Conservation (phyloP, 2,329 filamentous ascomycete species). For the Paecilomyces niveus region DNA sequence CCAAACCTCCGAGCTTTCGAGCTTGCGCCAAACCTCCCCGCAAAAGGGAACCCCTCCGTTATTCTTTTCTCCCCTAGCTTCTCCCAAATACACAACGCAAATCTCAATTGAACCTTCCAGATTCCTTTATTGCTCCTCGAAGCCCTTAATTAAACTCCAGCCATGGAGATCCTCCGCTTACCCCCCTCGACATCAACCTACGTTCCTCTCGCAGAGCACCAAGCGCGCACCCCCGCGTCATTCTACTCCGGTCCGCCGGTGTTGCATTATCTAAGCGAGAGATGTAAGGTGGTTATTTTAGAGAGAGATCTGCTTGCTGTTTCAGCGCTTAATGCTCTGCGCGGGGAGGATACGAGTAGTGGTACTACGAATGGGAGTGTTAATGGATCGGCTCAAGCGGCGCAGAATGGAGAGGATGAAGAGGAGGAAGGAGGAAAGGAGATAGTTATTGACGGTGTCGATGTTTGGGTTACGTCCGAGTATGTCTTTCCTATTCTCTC, state of each 20-base stretch:
- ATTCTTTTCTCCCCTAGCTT: not conserved
- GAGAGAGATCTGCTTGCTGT: conserved; percentile 32
- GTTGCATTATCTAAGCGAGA: conserved; percentile 40
- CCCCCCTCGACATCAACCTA: conserved; percentile 34
- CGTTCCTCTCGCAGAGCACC: conserved; percentile 38
- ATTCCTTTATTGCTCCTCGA: not conserved
- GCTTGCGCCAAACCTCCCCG: not conserved
- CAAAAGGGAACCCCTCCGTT: not conserved
- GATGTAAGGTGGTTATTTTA: conserved; percentile 37
- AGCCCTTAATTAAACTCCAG: not conserved
- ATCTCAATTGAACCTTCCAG: not conserved
- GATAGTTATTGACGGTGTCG: conserved; percentile 31
- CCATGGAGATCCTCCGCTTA: conserved; percentile 37
- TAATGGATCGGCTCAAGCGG: conserved; percentile 3
- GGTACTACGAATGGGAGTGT: not conserved
- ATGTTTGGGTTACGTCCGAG: conserved; percentile 45
- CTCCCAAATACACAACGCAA: not conserved
- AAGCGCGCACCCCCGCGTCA: conserved; percentile 41
- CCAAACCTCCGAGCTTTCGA: not conserved
- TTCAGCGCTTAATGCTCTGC: conserved; percentile 27
- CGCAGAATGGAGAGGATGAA: conserved; percentile 6
- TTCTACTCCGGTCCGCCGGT: conserved; percentile 42
- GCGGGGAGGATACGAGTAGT: conserved; percentile 3
- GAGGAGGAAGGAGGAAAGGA: conserved; percentile 20
- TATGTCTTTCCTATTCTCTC: conserved; percentile 15